phyloP scores from a whole-genome alignment of 495 filamentous ascomycete genomes.

The Trichoderma erinaceum region DNA sequence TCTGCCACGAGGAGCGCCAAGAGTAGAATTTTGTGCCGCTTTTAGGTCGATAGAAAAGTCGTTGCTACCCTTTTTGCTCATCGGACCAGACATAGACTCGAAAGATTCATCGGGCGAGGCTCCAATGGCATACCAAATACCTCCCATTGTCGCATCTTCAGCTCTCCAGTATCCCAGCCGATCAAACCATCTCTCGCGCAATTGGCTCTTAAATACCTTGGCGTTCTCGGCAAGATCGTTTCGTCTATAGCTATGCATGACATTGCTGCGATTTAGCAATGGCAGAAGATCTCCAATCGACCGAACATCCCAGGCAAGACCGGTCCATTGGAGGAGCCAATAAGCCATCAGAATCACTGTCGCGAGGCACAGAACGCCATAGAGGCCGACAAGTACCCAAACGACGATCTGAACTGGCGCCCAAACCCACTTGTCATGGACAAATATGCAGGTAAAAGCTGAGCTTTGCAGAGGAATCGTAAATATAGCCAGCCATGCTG shows the following conservation, averaged over 20 bases:
- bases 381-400: conserved; percentile 72
- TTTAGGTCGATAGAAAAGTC: conserved; percentile 24
- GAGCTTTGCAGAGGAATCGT: conserved; percentile 43
- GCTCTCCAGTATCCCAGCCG: conserved; percentile 79
- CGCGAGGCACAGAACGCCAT: conserved; percentile 57
- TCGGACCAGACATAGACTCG: conserved; percentile 16
- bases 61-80: conserved; percentile 42
- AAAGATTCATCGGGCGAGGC: conserved; percentile 15
- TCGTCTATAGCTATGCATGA: conserved; percentile 54
- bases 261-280: conserved; percentile 73
- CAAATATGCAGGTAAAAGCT: conserved; percentile 40
- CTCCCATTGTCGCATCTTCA: conserved; percentile 31
- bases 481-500: conserved; percentile 41
- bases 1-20: conserved; percentile 46
- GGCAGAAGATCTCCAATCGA: conserved; percentile 72
- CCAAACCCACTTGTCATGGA: conserved; percentile 63
- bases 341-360: conserved; percentile 45
- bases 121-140: conserved; percentile 41
- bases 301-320: conserved; percentile 78
- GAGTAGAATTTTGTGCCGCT: conserved; percentile 37
- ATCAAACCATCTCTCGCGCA: conserved; percentile 48
- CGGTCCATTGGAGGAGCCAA: conserved; percentile 52
- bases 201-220: conserved; percentile 39
- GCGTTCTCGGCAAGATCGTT: conserved; percentile 45
- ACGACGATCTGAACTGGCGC: conserved; percentile 65